Percentiles rank a stretch among this genome's conserved stretches.
phyloP scores from a whole-genome alignment of 176 grass and related monocot genomes.

The Echinochloa phyllopogon region DNA sequence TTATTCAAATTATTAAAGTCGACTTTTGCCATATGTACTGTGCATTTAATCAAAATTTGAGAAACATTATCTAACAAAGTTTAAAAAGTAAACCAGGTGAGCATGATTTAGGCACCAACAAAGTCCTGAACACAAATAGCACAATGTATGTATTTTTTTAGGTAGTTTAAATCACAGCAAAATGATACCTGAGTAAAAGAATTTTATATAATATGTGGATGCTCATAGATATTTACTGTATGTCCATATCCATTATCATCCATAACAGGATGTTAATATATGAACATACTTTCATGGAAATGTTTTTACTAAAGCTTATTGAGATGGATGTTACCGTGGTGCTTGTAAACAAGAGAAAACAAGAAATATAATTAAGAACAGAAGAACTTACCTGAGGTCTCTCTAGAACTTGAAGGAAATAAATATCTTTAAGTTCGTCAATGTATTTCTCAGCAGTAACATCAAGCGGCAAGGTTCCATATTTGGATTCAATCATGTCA shows the following conservation, averaged over 20 bases:
- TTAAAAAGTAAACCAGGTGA: not conserved
- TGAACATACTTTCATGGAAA: not conserved
- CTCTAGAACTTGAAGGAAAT: slow-evolving; percentile 49
- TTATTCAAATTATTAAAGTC: not conserved
- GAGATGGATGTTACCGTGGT: not conserved
- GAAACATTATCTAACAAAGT: not conserved
- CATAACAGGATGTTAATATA: not conserved
- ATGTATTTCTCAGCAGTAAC: slow-evolving; percentile 56
- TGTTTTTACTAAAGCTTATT: not conserved
- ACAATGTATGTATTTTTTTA: not conserved
- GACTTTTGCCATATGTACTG: not conserved
- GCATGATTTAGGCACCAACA: not conserved
- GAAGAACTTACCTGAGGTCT: slow-evolving; percentile 35
- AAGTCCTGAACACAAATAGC: not conserved
- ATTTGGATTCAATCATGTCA: slow-evolving; percentile 56
- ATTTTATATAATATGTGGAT: slow-evolving; percentile 15
- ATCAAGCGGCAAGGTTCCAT: slow-evolving; percentile 57
- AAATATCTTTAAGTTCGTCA: slow-evolving; percentile 54
- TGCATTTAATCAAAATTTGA: not conserved
- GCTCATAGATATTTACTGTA: not conserved
- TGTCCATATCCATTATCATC: slow-evolving; percentile 1
- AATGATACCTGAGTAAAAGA: not conserved
- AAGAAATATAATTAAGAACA: slow-evolving; percentile 4
- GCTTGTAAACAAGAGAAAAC: not conserved
- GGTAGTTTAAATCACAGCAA: not conserved